Conservation (phyloP, 1,284 basidiomycete species). For the Schizophyllum amplum region DNA sequence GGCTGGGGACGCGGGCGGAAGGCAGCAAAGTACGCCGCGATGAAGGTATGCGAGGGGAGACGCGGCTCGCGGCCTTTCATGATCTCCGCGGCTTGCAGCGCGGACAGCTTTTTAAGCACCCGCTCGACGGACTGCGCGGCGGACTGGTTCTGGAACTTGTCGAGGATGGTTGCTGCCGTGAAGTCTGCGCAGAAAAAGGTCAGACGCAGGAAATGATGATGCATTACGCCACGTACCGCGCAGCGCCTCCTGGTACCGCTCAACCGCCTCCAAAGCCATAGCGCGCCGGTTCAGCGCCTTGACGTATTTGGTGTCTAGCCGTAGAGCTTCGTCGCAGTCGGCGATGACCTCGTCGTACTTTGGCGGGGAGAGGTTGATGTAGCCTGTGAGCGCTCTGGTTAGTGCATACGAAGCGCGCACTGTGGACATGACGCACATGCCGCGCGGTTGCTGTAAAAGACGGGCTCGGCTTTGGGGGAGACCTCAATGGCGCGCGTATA, state of each 20-base stretch:
- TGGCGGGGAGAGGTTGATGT: slow-evolving; percentile 85
- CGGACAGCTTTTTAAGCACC: slow-evolving; percentile 81
- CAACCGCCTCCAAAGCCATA: slow-evolving; percentile 77
- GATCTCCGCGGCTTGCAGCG: slow-evolving; percentile 66
- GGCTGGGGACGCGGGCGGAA: slow-evolving; percentile 82
- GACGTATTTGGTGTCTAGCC: slow-evolving; percentile 81
- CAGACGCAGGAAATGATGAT: neutral
- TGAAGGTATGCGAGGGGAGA: slow-evolving; percentile 88
- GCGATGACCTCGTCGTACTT: slow-evolving; percentile 80
- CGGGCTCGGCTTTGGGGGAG: slow-evolving; percentile 80
- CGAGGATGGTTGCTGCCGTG: slow-evolving; percentile 92
- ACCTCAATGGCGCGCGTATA: slow-evolving; percentile 92
- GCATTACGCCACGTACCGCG: slow-evolving; percentile 46
- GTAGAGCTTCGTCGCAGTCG: slow-evolving; percentile 88
- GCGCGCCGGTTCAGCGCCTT: slow-evolving; percentile 95
- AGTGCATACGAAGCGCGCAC: slow-evolving; percentile 1
- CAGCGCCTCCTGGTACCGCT: slow-evolving; percentile 68
- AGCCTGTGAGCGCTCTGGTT: slow-evolving; percentile 42
- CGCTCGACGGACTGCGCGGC: slow-evolving; percentile 85
- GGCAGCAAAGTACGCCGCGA: slow-evolving; percentile 93
- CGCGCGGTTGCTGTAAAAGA: slow-evolving; percentile 96
- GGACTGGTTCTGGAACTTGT: slow-evolving; percentile 82
- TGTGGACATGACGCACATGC: slow-evolving; percentile 59
- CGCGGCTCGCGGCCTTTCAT: slow-evolving; percentile 71
- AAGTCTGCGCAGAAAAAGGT: slow-evolving; percentile 66